Percentiles rank a stretch among this genome's conserved stretches.
phyloP scores from a whole-genome alignment of 2,329 filamentous ascomycete species.

The Ceratocystis alfenasii region DNA sequence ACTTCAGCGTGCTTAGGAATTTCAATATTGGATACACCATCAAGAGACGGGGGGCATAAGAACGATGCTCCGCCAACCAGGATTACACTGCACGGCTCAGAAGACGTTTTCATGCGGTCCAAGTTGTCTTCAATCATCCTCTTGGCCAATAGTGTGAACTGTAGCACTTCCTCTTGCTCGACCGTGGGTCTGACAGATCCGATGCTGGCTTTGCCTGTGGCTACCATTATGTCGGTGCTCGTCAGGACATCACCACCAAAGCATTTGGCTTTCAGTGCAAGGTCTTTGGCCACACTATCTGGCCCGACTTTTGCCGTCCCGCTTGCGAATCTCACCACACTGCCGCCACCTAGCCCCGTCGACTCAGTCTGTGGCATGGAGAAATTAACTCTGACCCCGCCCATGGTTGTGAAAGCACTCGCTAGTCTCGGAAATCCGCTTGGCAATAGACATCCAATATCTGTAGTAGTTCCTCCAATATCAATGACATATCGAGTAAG shows the following conservation, averaged over 20 bases:
- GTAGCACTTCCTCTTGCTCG: conserved; percentile 24
- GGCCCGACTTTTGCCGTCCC: conserved; percentile 26
- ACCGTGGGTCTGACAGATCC: conserved; percentile 23
- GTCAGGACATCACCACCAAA: conserved; percentile 25
- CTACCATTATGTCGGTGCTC: conserved; percentile 26
- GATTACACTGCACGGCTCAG: conserved; percentile 24
- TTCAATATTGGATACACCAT: conserved; percentile 24
- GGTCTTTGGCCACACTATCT: conserved; percentile 26
- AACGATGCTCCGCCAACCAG: conserved; percentile 25
- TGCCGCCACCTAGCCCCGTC: conserved; percentile 25
- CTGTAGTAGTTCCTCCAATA: conserved; percentile 25
- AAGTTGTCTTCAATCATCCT: conserved; percentile 24
- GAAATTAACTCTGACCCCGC: conserved; percentile 25
- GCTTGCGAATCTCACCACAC: conserved; percentile 20
- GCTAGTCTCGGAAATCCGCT: conserved; percentile 25
- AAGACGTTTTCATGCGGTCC: conserved; percentile 25
- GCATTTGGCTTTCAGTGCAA: conserved; percentile 23
- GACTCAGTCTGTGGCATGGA: conserved; percentile 26
- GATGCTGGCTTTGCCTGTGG: conserved; percentile 25
- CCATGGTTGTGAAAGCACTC: conserved; percentile 25
- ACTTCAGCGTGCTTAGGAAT: conserved; percentile 24
- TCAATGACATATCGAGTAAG: conserved; percentile 26
- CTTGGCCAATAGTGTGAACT: conserved; percentile 20
- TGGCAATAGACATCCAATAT: conserved; percentile 24
- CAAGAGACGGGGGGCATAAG: conserved; percentile 23